A percentile compares a stretch with the other conserved stretches of the same genome.
These are phyloP conservation scores for Prunus salicina DNA, from an alignment of 306 rosid genomes.

Conservation along the genomic window DNA sequence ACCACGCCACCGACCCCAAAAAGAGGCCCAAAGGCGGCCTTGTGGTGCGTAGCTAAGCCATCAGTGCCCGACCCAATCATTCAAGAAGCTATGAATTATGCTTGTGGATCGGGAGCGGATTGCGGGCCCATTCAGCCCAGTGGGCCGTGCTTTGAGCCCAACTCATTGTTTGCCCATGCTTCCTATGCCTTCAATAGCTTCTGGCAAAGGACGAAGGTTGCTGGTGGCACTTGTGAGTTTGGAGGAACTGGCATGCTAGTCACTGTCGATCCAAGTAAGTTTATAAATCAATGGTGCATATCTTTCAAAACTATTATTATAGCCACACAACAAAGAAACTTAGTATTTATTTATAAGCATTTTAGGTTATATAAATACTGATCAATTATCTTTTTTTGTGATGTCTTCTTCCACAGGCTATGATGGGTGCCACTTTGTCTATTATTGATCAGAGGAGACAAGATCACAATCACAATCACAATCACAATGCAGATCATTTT, in stretches of 20 bases:
- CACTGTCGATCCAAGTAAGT: conserved; percentile 74
- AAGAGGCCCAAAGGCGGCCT: conserved; percentile 33
- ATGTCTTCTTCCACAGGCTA: conserved; percentile 38
- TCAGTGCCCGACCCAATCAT: conserved; percentile 93
- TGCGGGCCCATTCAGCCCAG: conserved; percentile 61
- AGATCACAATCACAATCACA: too few species aligned
- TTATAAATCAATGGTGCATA: background rate
- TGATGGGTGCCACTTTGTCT: conserved; percentile 59
- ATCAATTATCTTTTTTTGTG: conserved; percentile 4
- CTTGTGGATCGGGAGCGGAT: conserved; percentile 87
- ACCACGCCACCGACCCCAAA: conserved; percentile 55
- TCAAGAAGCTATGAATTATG: conserved; percentile 92
- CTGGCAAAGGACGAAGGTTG: conserved; percentile 74
- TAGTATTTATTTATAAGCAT: too few species aligned
- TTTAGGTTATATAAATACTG: background rate
- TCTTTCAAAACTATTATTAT: too few species aligned
- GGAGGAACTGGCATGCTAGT: conserved; percentile 92
- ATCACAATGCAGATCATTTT: background rate
- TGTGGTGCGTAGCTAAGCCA: conserved; percentile 98
- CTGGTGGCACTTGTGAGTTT: conserved; percentile 78
- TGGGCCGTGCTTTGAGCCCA: conserved; percentile 75
- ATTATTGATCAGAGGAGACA: conserved; percentile 18
- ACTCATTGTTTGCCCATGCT: conserved; percentile 66
- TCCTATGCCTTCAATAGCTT: conserved; percentile 88
- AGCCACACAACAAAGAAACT: too few species aligned